Percentiles rank a stretch among this genome's conserved stretches.
These are phyloP conservation scores for Aspergillus floridensis DNA, from an alignment of 2,329 filamentous ascomycete species.

Conservation along the genomic window DNA sequence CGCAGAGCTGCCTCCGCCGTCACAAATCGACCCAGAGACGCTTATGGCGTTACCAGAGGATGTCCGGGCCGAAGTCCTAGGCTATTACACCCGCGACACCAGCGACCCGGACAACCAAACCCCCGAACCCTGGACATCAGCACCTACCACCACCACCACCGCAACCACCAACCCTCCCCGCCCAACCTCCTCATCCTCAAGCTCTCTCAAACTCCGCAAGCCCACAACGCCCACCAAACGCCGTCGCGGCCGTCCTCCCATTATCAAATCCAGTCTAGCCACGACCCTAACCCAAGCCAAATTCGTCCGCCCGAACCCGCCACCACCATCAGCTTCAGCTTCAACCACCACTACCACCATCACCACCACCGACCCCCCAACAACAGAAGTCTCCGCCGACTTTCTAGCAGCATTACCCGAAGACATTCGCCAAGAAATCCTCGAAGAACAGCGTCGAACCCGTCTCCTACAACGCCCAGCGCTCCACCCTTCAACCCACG, in stretches of 20 bases:
- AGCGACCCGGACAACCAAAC: slow-evolving; percentile 22
- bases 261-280: slow-evolving; percentile 54
- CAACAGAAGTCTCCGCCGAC: slow-evolving; percentile 56
- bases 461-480: slow-evolving; percentile 59
- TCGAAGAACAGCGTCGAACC: slow-evolving; percentile 67
- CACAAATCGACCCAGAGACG: slow-evolving; percentile 81
- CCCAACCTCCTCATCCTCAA: slow-evolving; percentile 38
- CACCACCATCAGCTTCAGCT: slow-evolving; percentile 11
- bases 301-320: slow-evolving; percentile 53
- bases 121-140: background rate
- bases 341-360: slow-evolving; percentile 14
- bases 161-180: background rate
- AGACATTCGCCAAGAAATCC: slow-evolving; percentile 73
- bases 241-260: slow-evolving; percentile 51
- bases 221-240: slow-evolving; percentile 67
- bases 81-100: slow-evolving; percentile 55
- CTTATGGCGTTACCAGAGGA: slow-evolving; percentile 81
- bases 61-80: slow-evolving; percentile 78
- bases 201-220: slow-evolving; percentile 53
- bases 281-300: slow-evolving; percentile 70
- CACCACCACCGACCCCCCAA: slow-evolving; percentile 24
- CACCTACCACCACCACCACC: background rate
- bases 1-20: slow-evolving; percentile 56
- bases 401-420: slow-evolving; percentile 82
- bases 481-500: slow-evolving; percentile 42